Base-by-base conservation (phyloP, 768 basidiomycete species). In the Agaricus sinodeliciosus region DNA sequence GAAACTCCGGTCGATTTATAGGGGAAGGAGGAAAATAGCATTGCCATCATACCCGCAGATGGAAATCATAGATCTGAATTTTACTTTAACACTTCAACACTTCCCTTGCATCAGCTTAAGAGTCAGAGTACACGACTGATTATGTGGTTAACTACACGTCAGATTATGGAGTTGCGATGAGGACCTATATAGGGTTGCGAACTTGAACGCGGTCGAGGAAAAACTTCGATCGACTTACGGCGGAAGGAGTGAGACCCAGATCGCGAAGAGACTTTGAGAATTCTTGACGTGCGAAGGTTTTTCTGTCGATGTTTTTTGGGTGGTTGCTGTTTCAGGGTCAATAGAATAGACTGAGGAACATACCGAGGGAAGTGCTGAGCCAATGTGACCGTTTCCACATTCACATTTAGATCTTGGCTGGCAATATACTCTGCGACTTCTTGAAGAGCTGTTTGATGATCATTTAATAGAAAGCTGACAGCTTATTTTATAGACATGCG, bases 391-490 rank as follows among this genome's bases (percentile, higher is more conserved):
- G 85, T 87, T 28, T 92, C 90, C 12, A 87, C 88, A 59, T 85
- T 81, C 18, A 91, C 79, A 1, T 67, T 60, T 28, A 87, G 63
- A 22, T 74, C 76, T 67, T 95, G 92, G 0, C 79, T 81, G 3
- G 91, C 93, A 28, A 95, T 66, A 64, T 75, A 94, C 68, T 95
- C 92, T 18, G 93, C 92, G 0, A 95, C 92, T 59, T 88, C 88
- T 0, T 78, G 76, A 43, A 96, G 73, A 2, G 88, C 93, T 94
- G 60, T 11, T n/a, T 31, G 31, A 31, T 31, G 16, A 43, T 13
- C 39, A 44, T 16, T 28, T 34, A 25, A 27, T 26, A 56, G 37
- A 15, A 55, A 27, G 49, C 39, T 25, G 27, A 27, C 46, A 11
- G 58, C 9, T 48, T 9, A 25, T 9, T 31, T 50, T 18, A n/a